These are phyloP conservation scores for Cercophora sp. DNA, from an alignment of 495 filamentous ascomycete species.

Conservation along the genomic window DNA sequence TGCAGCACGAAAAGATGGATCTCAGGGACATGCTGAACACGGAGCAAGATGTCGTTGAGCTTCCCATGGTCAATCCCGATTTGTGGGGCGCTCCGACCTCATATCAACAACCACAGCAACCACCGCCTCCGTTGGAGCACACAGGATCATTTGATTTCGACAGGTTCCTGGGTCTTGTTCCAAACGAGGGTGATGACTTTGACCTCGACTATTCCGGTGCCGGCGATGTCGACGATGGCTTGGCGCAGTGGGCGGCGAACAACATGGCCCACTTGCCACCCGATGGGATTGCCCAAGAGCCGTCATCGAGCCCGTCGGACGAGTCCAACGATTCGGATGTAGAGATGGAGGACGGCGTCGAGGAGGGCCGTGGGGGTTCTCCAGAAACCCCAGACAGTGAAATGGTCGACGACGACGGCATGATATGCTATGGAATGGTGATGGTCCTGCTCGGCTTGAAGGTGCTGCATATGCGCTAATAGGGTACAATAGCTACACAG, in stretches of 20 bases:
- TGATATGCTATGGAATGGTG: conserved; percentile 29
- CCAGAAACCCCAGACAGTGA: background rate
- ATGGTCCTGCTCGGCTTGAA: too few species aligned
- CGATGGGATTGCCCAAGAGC: too few species aligned
- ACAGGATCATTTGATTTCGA: too few species aligned
- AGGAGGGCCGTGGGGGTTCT: background rate
- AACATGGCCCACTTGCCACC: background rate
- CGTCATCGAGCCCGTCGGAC: too few species aligned
- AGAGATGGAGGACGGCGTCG: conserved; percentile 1
- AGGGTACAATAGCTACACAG: conserved; percentile 14
- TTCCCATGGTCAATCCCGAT: too few species aligned
- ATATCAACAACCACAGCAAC: too few species aligned
- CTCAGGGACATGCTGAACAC: background rate
- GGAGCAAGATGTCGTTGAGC: background rate
- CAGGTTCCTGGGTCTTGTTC: too few species aligned
- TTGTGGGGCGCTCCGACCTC: too few species aligned
- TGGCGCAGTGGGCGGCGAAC: background rate
- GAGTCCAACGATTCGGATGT: conserved; percentile 3
- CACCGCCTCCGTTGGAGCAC: too few species aligned
- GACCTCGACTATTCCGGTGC: background rate
- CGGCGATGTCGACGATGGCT: background rate
- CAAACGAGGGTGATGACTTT: background rate
- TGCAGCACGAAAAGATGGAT: background rate
- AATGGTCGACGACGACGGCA: conserved; percentile 5
- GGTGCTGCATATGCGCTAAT: too few species aligned